phyloP scores from a whole-genome alignment of 352 stramenopile genomes.

The Globisporangium camurandrum region DNA sequence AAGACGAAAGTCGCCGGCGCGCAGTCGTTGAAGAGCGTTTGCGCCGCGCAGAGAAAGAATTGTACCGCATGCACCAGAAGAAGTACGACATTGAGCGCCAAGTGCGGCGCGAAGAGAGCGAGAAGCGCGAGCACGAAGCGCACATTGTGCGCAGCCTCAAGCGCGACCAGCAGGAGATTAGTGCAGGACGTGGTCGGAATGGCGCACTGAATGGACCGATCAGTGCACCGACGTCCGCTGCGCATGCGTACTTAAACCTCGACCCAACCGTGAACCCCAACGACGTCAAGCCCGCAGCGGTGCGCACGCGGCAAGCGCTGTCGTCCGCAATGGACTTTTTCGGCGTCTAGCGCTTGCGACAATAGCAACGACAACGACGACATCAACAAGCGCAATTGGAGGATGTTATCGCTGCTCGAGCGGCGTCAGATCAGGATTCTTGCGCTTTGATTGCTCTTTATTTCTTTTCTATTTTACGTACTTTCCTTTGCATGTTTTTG shows the following conservation, averaged over 20 bases:
- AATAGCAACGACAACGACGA: too few relatives aligned
- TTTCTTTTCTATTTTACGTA: too few relatives aligned
- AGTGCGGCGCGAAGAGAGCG: conserved; percentile 74
- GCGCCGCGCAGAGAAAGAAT: conserved; percentile 75
- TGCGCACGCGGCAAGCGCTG: conserved; percentile 69
- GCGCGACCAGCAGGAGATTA: conserved; percentile 51
- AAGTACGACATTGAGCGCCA: conserved; percentile 87
- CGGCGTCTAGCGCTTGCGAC: conserved; percentile 58
- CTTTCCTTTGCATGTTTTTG: too few relatives aligned
- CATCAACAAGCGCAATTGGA: too few relatives aligned
- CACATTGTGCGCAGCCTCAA: conserved; percentile 77
- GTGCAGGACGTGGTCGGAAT: conserved; percentile 22
- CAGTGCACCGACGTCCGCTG: conserved; percentile 2
- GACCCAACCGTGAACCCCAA: conserved; percentile 78
- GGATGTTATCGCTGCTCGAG: too few relatives aligned
- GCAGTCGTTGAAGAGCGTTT: conserved; percentile 73
- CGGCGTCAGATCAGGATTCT: too few relatives aligned
- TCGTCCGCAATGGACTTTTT: conserved; percentile 85
- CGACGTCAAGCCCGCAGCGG: conserved; percentile 62
- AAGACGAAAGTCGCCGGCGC: conserved; percentile 66
- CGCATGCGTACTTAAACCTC: conserved; percentile 30
- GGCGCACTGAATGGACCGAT: conserved; percentile 19
- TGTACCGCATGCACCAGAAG: conserved; percentile 88
- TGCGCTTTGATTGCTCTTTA: too few relatives aligned
- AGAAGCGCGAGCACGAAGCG: conserved; percentile 82